Evolutionary conservation across 768 basidiomycete genomes (phyloP), one percentile per base, ranked within the genome.

Genomic region (Tylopilus felleus): DNA sequence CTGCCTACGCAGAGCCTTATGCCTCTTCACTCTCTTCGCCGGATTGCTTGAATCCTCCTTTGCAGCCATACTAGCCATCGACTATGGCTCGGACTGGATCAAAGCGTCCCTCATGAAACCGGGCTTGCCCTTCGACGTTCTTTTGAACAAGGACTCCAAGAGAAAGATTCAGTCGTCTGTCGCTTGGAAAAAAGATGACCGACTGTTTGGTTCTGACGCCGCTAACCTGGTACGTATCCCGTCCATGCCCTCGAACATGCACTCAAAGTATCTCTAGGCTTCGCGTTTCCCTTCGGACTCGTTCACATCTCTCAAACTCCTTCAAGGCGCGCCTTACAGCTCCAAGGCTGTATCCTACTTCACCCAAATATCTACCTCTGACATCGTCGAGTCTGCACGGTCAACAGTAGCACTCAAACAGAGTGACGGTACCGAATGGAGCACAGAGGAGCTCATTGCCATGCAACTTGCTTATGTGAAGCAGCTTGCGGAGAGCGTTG

Each of bases 71-170:
- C 82, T 99, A 45, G 95, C 95, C 19, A 91, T 99, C 65, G 97
- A 99, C 83, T 98, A 97, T 81, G 97, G 97, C 67, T 83, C 91
- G 17, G 97, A 98, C 74, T 95, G 86, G 81, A 98, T 95, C 66
- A 99, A 98, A 73, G 91, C 93, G 27, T 95, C 94, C 5, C 75
- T 98, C 53, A 88, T 98, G 80, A 95, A 93, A 66, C 93, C 94
- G 1, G 94, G 93, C 42, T 73, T 90, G 29, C 94, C 96, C 5
- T 96, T 99, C 63, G 97, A 99, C 73, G 91, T 99, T 28, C 79
- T 99, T 25, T 77, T 98, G 52, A 97, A 98, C 75, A 91, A 91
- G 69, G 96, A 98, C 69, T 97, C 94, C 27, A 98, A 98, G 75
- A 79, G 97, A 55, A 98, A 98, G 74, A 92, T 97, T 28, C 87